These are phyloP conservation scores for Yamadazyma aaseri DNA, from an alignment of 1,139 yeast genomes.

Conservation along the genomic window DNA sequence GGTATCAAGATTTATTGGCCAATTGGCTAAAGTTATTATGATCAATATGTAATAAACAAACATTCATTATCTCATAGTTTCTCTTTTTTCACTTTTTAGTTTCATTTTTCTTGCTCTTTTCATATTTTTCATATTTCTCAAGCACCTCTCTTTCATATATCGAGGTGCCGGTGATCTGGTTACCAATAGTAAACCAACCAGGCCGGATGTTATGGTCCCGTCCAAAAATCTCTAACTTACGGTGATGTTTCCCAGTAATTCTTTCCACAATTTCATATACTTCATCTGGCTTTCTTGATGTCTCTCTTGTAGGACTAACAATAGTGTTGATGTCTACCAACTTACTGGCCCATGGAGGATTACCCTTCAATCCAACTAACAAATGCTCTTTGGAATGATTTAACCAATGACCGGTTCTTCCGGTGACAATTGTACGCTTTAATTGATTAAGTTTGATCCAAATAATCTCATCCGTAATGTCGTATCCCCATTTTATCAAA, in stretches of 20 bases:
- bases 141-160: constrained; percentile 60
- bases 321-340: constrained; percentile 72
- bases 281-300: constrained; percentile 90
- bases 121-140: constrained; percentile 29
- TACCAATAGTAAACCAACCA: constrained; percentile 92
- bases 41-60: too few species aligned
- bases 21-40: too few species aligned
- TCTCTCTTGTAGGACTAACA: constrained; percentile 82
- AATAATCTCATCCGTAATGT: constrained; percentile 71
- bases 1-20: too few species aligned
- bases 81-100: constrained; percentile 3
- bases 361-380: constrained; percentile 79
- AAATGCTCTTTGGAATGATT: constrained; percentile 93
- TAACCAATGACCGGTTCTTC: constrained; percentile 95
- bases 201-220: constrained; percentile 80
- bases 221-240: constrained; percentile 88
- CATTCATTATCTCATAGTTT: too few species aligned
- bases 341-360: constrained; percentile 69
- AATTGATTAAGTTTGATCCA: constrained; percentile 93
- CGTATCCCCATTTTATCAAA: constrained; percentile 78
- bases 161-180: constrained; percentile 64
- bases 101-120: constrained; percentile 7
- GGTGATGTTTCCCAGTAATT: constrained; percentile 68
- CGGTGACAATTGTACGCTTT: constrained; percentile 86
- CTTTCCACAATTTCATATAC: constrained; percentile 82